Percentiles rank a stretch among this genome's conserved stretches.
phyloP scores from a whole-genome alignment of 2,329 filamentous ascomycete species.

The Penicillium sclerotigenum region DNA sequence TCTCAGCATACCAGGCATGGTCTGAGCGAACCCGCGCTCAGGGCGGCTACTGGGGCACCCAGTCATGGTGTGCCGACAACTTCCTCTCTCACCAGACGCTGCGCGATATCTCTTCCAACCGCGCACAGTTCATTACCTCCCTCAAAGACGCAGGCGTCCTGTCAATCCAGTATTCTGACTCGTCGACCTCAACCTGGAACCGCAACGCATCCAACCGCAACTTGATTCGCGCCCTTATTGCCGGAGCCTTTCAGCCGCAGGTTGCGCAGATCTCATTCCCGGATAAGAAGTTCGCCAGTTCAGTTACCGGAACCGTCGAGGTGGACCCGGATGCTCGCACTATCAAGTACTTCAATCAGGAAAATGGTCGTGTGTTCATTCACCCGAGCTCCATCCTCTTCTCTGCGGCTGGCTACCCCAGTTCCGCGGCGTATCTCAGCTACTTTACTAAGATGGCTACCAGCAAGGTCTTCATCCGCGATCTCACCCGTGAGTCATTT shows the following conservation, averaged over 20 bases:
- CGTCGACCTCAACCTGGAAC: conserved; percentile 25
- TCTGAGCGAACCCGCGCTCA: conserved; percentile 57
- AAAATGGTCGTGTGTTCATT: conserved; percentile 84
- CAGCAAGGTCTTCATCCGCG: conserved; percentile 85
- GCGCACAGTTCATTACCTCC: conserved; percentile 79
- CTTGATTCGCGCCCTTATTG: conserved; percentile 67
- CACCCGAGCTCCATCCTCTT: conserved; percentile 88
- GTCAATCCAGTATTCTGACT: conserved; percentile 47
- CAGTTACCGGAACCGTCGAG: conserved; percentile 83
- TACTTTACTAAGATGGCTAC: conserved; percentile 94
- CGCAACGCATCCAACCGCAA: conserved; percentile 38
- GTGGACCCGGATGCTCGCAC: conserved; percentile 86
- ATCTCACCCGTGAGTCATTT: conserved; percentile 73
- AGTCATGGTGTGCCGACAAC: conserved; percentile 75
- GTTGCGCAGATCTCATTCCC: conserved; percentile 89
- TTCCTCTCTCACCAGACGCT: conserved; percentile 82
- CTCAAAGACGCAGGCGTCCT: conserved; percentile 83
- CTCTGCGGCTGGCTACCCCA: conserved; percentile 72
- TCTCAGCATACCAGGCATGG: conserved; percentile 82
- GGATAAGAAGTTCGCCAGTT: conserved; percentile 89
- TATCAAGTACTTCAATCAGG: conserved; percentile 89
- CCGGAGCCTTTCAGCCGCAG: conserved; percentile 76
- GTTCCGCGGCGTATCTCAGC: conserved; percentile 71
- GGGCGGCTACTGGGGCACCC: conserved; percentile 46
- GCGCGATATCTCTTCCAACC: conserved; percentile 81